phyloP scores from a whole-genome alignment of 306 rosid species.

The Mimosa bimucronata region DNA sequence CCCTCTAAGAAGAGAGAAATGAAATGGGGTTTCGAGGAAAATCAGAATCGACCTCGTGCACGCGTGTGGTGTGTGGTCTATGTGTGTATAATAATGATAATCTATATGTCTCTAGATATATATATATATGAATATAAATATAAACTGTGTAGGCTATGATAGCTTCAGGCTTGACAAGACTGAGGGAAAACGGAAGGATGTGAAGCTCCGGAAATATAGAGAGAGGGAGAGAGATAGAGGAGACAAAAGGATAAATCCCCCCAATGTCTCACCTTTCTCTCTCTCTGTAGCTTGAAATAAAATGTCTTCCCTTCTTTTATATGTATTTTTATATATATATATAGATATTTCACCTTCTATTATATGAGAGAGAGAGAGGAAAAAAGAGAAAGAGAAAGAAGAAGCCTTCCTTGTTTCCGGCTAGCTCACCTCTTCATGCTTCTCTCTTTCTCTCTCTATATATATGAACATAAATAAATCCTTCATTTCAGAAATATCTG shows the following conservation, averaged over 20 bases:
- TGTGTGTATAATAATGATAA: background rate
- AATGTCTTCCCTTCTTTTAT: background rate
- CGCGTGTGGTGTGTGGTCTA: background rate
- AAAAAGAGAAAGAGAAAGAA: conserved; percentile 58
- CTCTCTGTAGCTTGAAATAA: conserved; percentile 38
- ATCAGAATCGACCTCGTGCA: conserved; percentile 3
- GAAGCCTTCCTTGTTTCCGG: conserved; percentile 37
- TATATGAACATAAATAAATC: background rate
- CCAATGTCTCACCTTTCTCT: conserved; percentile 58
- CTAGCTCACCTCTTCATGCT: conserved; percentile 29
- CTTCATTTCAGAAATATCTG: background rate
- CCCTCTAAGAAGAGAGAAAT: background rate
- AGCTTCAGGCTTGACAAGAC: background rate
- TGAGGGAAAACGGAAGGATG: conserved; percentile 13
- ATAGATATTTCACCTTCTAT: conserved; percentile 30
- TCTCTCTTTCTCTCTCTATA: conserved; percentile 1
- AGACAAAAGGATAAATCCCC: conserved; percentile 61
- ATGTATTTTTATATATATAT: background rate
- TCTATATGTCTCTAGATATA: background rate
- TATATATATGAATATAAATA: background rate
- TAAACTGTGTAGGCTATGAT: too few relatives aligned
- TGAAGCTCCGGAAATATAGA: background rate
- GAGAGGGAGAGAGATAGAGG: conserved; percentile 55
- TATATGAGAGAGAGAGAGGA: conserved; percentile 42
- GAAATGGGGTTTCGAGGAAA: conserved; percentile 14